A percentile compares a stretch with the other conserved stretches of the same genome.
Evolutionary conservation across 73 alveolate species (phyloP).

Genomic region (Effrenium voratum): DNA sequence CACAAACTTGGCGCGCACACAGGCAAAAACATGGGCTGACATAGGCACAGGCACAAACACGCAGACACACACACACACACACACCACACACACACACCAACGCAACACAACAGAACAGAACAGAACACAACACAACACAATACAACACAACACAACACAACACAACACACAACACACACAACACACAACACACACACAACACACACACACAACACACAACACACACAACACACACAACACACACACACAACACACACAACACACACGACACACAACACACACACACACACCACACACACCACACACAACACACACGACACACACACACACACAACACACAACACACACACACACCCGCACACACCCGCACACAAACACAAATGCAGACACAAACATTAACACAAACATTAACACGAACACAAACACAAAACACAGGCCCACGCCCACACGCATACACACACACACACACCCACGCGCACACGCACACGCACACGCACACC

Average conservation of each 20-base stretch:
- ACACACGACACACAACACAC: no score
- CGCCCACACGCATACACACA: neutral
- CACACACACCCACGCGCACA: neutral
- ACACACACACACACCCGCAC: neutral
- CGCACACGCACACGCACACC: neutral
- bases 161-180: no score
- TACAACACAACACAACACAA: no score
- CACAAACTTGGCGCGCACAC: neutral
- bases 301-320: no score
- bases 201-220: no score
- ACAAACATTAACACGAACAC: no score
- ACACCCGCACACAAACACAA: neutral
- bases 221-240: no score
- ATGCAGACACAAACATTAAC: no score
- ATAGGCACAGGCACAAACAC: neutral
- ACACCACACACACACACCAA: neutral
- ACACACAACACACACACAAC: no score
- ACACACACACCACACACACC: no score
- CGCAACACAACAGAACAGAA: neutral
- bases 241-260: no score
- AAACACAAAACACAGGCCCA: neutral
- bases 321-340: neutral
- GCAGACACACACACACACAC: neutral
- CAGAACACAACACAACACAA: no score
- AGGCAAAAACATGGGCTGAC: neutral